These are phyloP conservation scores for Plenodomus tracheiphilus DNA, from an alignment of 2,329 filamentous ascomycete genomes.

Conservation along the genomic window DNA sequence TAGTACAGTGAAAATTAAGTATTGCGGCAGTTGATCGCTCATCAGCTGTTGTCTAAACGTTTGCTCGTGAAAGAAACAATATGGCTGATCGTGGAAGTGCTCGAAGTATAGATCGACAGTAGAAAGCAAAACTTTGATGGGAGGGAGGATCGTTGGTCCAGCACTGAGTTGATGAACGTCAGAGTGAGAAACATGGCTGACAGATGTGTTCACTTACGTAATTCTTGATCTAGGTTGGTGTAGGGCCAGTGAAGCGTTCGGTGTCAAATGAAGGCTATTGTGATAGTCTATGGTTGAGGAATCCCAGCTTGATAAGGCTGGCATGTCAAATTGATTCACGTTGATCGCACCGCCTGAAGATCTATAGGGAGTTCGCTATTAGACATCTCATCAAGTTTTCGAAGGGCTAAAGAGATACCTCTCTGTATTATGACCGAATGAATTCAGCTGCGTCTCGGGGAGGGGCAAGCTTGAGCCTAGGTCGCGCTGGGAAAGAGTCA, in stretches of 20 bases:
- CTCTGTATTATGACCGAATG: too few species aligned
- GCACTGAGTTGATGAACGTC: constrained; percentile 1
- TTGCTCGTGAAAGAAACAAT: constrained; percentile 10
- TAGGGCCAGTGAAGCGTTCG: background rate
- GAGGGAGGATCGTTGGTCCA: background rate
- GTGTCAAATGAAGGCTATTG: background rate
- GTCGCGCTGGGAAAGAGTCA: background rate
- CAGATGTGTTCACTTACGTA: background rate
- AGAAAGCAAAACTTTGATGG: background rate
- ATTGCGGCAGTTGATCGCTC: background rate
- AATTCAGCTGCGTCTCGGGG: too few species aligned
- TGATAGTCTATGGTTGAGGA: background rate
- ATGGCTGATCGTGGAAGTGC: constrained; percentile 4
- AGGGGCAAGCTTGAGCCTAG: too few species aligned
- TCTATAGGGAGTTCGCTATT: background rate
- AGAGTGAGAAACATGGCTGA: background rate
- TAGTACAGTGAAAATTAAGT: constrained; percentile 1
- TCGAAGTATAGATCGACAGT: constrained; percentile 5
- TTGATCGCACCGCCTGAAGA: background rate
- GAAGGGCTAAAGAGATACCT: too few species aligned
- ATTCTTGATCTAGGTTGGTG: background rate
- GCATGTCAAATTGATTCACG: background rate
- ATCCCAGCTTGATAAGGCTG: background rate
- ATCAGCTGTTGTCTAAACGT: constrained; percentile 2
- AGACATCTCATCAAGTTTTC: background rate